Base-by-base conservation (phyloP, 306 rosid genomes). In the Gillenia trifoliata region DNA sequence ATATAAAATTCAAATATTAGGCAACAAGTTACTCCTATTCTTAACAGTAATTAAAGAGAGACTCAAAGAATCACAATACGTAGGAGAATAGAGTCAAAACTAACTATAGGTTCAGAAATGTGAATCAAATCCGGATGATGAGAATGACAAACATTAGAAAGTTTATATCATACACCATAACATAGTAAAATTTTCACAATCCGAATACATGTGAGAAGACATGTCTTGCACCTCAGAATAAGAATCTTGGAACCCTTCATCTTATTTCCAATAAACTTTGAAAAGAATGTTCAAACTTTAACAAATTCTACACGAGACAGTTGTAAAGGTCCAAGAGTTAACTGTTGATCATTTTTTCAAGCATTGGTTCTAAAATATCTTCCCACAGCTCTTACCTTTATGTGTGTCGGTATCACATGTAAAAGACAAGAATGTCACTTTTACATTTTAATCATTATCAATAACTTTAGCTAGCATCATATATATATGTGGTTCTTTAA, bases 311-410 rank as follows among this genome's bases (percentile, higher is more conserved):
- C 17, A 36, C 17, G 29, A n/a, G 1, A 36, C 33, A 63, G 30
- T 4, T 34, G 36, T 34, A 34, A 25, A 64, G 45, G 23, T 65
- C 11, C 13, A 66, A 38, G 12, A 10, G 4, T 55, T n/a, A 55
- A 22, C 13, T 17, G 20, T 6, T 50, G 23, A 17, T 50, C n/a
- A 16, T 19, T 19, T 19, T 9, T 55, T 65, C 30, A 65, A 65
- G 70, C 70, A 11, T 4, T 65, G 50, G 29, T 65, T 65, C 70
- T 36, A 36, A 66, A 23, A 38, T 30, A 69, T 69, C 73, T 30
- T 69, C 20, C 23, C 11, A 50, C 3, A n/a, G 1, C 15, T 30
- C 62, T 50, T 69, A 30, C 8, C 26, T 47, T 31, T 29, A 5
- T 30, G 5, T 69, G 28, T 69, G 62, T 50, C 63, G 62, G 45